Conservation (phyloP, 2,329 filamentous ascomycete species). For the Raffaelea arxii region DNA sequence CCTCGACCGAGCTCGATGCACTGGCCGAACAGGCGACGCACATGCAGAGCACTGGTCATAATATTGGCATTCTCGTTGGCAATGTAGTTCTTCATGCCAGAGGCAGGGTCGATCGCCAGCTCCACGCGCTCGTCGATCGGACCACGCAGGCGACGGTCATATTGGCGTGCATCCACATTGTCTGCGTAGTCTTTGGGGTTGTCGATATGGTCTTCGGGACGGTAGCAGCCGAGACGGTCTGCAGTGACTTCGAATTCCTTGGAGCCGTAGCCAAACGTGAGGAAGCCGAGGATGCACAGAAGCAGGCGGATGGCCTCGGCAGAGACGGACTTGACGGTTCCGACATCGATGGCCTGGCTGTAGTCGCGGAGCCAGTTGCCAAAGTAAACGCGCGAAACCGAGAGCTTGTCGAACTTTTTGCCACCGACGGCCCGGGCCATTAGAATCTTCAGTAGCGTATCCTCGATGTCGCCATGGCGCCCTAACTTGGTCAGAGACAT, state of each 20-base stretch:
- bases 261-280: conserved; percentile 78
- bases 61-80: conserved; percentile 71
- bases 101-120: conserved; percentile 64
- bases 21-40: conserved; percentile 61
- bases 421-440: conserved; percentile 52
- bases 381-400: conserved; percentile 86
- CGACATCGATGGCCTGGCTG: conserved; percentile 73
- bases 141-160: conserved; percentile 70
- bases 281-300: conserved; percentile 71
- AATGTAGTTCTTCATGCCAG: conserved; percentile 89
- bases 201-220: conserved; percentile 77
- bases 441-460: conserved; percentile 65
- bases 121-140: conserved; percentile 72
- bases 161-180: conserved; percentile 74
- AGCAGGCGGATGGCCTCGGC: conserved; percentile 69
- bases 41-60: conserved; percentile 70
- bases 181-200: conserved; percentile 77
- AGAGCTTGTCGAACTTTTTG: conserved; percentile 83
- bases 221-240: conserved; percentile 70
- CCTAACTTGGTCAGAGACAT: too few species aligned
- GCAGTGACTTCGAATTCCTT: conserved; percentile 77
- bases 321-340: conserved; percentile 68
- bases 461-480: conserved; percentile 89
- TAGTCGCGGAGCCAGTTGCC: conserved; percentile 88
- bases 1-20: conserved; percentile 73